Evolutionary conservation across 176 grass and related monocot species (phyloP).

Genomic region (Otatea glauca): DNA sequence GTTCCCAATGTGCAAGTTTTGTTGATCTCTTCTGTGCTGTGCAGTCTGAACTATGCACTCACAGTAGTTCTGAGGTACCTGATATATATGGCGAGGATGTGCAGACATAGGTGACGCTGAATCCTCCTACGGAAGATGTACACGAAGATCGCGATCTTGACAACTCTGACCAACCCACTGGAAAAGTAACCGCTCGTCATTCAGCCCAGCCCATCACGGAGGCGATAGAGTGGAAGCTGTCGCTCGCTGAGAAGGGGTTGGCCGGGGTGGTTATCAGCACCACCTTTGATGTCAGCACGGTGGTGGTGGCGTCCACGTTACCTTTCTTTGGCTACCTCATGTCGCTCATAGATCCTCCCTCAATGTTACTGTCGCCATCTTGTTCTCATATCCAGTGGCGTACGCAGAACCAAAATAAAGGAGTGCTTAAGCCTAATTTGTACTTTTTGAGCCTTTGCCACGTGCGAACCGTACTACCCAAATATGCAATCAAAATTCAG

Average conservation of each 20-base stretch:
- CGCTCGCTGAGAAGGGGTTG: not conserved
- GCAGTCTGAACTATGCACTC: constrained; percentile 58
- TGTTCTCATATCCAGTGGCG: too few species aligned
- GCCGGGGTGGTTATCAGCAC: constrained; percentile 51
- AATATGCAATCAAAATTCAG: too few species aligned
- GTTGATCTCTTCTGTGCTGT: constrained; percentile 48
- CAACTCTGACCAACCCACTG: constrained; percentile 63
- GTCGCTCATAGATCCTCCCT: constrained; percentile 61
- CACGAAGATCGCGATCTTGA: constrained; percentile 58
- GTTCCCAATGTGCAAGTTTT: constrained; percentile 41
- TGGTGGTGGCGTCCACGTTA: constrained; percentile 50
- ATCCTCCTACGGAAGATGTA: constrained; percentile 57
- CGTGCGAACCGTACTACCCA: too few species aligned
- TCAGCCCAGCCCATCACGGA: constrained; percentile 53
- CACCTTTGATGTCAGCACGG: constrained; percentile 48
- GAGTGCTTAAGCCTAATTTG: too few species aligned
- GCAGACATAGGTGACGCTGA: constrained; percentile 62
- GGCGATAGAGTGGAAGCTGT: constrained; percentile 49
- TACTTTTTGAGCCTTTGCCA: too few species aligned
- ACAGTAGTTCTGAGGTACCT: constrained; percentile 62
- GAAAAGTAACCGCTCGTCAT: constrained; percentile 63
- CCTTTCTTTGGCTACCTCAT: constrained; percentile 73
- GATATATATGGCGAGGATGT: constrained; percentile 58
- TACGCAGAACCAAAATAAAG: too few species aligned
- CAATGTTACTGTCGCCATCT: constrained; percentile 54